These are phyloP conservation scores for Pneumocystis canis DNA, from an alignment of 1,139 yeast genomes.

Conservation along the genomic window DNA sequence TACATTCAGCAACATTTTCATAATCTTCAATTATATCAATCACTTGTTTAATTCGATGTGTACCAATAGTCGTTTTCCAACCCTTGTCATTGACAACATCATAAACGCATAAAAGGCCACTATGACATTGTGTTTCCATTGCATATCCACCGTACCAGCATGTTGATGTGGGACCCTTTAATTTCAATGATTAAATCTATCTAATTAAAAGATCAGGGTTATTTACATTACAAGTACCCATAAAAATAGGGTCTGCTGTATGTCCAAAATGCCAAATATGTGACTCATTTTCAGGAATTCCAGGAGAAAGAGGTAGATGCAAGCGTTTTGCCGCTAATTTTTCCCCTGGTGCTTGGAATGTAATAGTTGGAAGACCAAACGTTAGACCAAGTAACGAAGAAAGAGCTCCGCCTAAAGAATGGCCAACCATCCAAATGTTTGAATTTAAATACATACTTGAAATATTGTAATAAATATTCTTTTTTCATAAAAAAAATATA, in stretches of 20 bases:
- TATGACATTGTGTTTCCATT: constrained; percentile 91
- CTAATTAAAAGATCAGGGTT: background rate
- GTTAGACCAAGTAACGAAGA: constrained; percentile 75
- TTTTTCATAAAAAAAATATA: background rate
- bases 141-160: constrained; percentile 94
- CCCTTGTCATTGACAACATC: constrained; percentile 83
- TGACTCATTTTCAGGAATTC: constrained; percentile 62
- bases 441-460: constrained; percentile 51
- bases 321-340: constrained; percentile 64
- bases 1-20: constrained; percentile 65
- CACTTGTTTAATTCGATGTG: constrained; percentile 83
- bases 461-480: constrained; percentile 62
- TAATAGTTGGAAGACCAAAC: constrained; percentile 75
- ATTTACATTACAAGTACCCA: constrained; percentile 71
- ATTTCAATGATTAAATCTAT: background rate
- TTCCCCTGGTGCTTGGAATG: constrained; percentile 92
- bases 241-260: constrained; percentile 90
- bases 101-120: constrained; percentile 77
- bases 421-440: constrained; percentile 83
- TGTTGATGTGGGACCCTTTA: constrained; percentile 64
- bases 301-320: constrained; percentile 89
- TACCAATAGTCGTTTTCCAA: constrained; percentile 77
- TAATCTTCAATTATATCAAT: constrained; percentile 60
- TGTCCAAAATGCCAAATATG: constrained; percentile 92
- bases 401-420: constrained; percentile 84